Evolutionary conservation across 208 protist species (phyloP), one percentile per base, ranked within the genome.

Genomic region (Wallacemonas collosoma): DNA sequence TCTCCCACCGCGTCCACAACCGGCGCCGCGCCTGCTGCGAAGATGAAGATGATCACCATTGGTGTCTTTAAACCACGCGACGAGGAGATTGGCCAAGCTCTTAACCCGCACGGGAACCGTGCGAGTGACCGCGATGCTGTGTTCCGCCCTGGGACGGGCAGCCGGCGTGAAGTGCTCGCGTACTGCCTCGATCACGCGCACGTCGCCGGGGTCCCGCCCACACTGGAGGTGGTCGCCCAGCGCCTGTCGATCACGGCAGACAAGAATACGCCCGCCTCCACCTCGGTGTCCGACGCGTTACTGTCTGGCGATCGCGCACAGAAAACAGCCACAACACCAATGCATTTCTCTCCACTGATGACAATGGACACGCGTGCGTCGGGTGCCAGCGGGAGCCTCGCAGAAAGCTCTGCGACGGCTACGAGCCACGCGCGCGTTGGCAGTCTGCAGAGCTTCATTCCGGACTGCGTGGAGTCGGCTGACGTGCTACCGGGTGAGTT

Each of bases 31-130:
- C 26, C 26, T 26, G 12, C 56, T 6, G 8, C 56, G 35, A 43
- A 26, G n/a, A 9, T 1, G 41, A 7, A 38, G 15, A 15, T 50
- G 50, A 51, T 4, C 0, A 44, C 56, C 43, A 15, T 87, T 36
- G 83, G 75, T 15, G 81, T 94, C 2, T 90, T 91, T 51, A 94
- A 94, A 67, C 89, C 89, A 1, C 69, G 81, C 14, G 81, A 86
- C 45, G 82, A 90, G 71, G 89, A 94, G 57, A 86, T 89, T 63
- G 86, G 86, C 2, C 75, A 82, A 64, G 43, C 51, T 15, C 26
- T 60, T 48, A 94, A 94, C 68, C 84, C 85, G 35, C 83, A 91
- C 62, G 86, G 77, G 41, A 83, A 90, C 68, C 38, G 36, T 35
- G 68, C 68, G 38, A 88, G 80, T 65, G 86, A 88, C 51, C 69